Conservation (phyloP, 2,329 filamentous ascomycete genomes). For the Hymenoscyphus fructigenus region DNA sequence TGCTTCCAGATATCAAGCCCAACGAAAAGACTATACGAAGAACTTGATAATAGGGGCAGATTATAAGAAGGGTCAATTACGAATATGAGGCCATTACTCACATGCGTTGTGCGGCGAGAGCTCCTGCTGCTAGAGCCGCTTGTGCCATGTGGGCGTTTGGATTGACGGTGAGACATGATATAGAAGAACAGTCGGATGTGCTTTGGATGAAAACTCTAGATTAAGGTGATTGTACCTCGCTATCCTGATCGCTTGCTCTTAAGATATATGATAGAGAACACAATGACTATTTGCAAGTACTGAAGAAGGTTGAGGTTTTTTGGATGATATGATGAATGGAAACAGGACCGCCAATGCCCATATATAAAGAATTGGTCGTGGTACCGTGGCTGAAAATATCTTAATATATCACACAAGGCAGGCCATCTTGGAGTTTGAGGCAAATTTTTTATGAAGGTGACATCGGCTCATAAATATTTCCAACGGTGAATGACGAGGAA, state of each 20-base stretch:
- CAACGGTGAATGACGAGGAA: not conserved
- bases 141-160: slow-evolving; percentile 22
- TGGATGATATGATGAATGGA: not conserved
- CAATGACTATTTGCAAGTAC: not conserved
- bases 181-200: not conserved
- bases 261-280: not conserved
- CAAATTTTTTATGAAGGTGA: not conserved
- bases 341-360: not conserved
- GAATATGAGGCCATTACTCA: slow-evolving; percentile 35
- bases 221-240: not conserved
- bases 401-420: not conserved
- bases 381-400: not conserved
- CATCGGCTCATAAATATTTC: not conserved
- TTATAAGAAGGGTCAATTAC: slow-evolving; percentile 24
- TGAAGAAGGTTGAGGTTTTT: not conserved
- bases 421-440: not conserved
- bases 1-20: not conserved
- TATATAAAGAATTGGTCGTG: slow-evolving; percentile 5
- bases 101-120: slow-evolving; percentile 30
- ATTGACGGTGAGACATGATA: slow-evolving; percentile 27
- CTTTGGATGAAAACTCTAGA: not conserved
- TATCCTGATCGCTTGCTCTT: not conserved
- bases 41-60: slow-evolving; percentile 5
- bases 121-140: slow-evolving; percentile 25
- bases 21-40: not conserved